Percentiles rank a stretch among this genome's conserved stretches.
Conservation (phyloP, 2,329 filamentous ascomycete genomes). For the Neobulgaria alba region DNA sequence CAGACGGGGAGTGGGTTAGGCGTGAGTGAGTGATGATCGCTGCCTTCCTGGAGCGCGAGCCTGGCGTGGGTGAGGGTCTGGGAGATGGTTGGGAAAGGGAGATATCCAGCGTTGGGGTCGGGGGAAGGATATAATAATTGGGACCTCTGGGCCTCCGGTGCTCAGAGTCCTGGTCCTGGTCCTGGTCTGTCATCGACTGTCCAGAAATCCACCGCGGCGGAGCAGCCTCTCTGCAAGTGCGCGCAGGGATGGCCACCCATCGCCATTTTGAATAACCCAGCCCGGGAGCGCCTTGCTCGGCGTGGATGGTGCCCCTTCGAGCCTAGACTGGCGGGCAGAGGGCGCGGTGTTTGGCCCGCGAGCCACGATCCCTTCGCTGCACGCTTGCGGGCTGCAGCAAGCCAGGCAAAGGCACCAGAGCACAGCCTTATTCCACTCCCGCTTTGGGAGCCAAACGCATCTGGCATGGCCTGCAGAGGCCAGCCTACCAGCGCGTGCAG, state of each 20-base stretch:
- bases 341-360: too few species aligned
- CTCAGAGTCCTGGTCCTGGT: neutral
- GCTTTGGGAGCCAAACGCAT: neutral
- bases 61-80: conserved; percentile 8
- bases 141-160: neutral
- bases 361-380: too few species aligned
- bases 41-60: conserved; percentile 9
- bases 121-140: conserved; percentile 9
- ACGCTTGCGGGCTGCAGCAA: too few species aligned
- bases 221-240: neutral
- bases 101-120: conserved; percentile 1
- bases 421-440: neutral
- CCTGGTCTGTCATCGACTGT: neutral
- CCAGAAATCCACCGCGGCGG: neutral
- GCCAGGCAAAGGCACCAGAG: neutral
- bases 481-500: neutral
- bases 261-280: neutral
- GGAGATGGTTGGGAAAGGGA: conserved; percentile 8
- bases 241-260: neutral
- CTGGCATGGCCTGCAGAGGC: neutral
- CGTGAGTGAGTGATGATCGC: conserved; percentile 15
- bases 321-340: too few species aligned
- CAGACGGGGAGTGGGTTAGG: conserved; percentile 11
- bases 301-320: too few species aligned
- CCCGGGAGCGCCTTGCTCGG: neutral